phyloP scores from a whole-genome alignment of 2,329 filamentous ascomycete genomes.

The Microthyrium microscopicum region DNA sequence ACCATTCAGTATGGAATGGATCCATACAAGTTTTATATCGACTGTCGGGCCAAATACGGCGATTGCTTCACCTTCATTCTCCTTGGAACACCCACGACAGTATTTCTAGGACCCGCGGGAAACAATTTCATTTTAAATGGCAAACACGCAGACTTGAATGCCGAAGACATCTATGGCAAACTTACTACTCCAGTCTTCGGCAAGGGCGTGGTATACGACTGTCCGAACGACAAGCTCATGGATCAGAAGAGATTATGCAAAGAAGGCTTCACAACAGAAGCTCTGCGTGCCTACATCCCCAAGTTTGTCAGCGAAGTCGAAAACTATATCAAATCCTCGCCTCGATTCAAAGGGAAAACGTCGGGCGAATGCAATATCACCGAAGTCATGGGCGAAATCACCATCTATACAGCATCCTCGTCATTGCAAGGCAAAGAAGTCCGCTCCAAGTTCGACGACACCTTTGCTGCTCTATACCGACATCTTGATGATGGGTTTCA shows the following conservation, averaged over 20 bases:
- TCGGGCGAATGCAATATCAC: conserved; percentile 48
- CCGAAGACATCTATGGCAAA: conserved; percentile 37
- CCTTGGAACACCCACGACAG: conserved; percentile 34
- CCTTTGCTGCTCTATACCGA: conserved; percentile 61
- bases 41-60: conserved; percentile 41
- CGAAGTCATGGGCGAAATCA: conserved; percentile 60
- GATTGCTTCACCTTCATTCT: conserved; percentile 39
- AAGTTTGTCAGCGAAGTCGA: conserved; percentile 56
- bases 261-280: conserved; percentile 51
- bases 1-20: conserved; percentile 36
- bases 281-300: conserved; percentile 53
- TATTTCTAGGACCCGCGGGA: conserved; percentile 32
- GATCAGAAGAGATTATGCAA: conserved; percentile 31
- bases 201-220: conserved; percentile 15
- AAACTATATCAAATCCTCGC: conserved; percentile 47
- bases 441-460: conserved; percentile 55
- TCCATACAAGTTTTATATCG: conserved; percentile 54
- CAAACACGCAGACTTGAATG: conserved; percentile 34
- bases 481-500: conserved; percentile 71
- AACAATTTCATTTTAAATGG: conserved; percentile 43
- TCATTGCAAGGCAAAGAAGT: conserved; percentile 65
- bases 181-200: conserved; percentile 19
- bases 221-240: conserved; percentile 15
- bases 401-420: conserved; percentile 71
- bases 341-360: conserved; percentile 43